Evolutionary conservation across 768 basidiomycete species (phyloP).

Genomic region (Dentipellis sp.): DNA sequence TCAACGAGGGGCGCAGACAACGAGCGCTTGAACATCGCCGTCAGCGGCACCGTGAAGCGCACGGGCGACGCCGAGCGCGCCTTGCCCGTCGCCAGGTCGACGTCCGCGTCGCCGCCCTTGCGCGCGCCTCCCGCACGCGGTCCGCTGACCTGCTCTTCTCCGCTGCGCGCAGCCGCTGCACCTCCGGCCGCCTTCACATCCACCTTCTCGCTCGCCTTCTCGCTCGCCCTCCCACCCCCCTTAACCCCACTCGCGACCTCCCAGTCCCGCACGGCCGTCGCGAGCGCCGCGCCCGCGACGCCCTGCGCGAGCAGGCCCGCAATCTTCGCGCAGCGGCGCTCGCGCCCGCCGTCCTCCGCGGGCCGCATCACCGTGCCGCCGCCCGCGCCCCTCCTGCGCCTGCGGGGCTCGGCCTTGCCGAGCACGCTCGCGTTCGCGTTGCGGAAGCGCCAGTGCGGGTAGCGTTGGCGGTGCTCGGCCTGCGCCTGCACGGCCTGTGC

Average conservation of each 20-base stretch:
- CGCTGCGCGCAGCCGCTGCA: neutral
- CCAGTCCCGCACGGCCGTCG: conserved; percentile 55
- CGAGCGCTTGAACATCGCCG: conserved; percentile 59
- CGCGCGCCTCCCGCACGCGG: neutral
- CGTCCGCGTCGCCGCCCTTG: neutral
- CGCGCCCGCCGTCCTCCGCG: conserved; percentile 34
- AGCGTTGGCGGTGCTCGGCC: conserved; percentile 61
- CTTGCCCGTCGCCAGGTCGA: conserved; percentile 1
- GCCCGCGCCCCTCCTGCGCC: conserved; percentile 1
- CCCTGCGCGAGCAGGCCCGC: conserved; percentile 58
- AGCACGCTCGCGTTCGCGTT: conserved; percentile 45
- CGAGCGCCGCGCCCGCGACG: conserved; percentile 54
- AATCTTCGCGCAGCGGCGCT: conserved; percentile 55
- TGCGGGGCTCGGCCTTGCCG: neutral
- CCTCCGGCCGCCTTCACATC: neutral
- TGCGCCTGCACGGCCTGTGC: conserved; percentile 62
- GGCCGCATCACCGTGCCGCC: conserved; percentile 30
- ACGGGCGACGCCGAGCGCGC: conserved; percentile 13
- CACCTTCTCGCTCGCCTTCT: conserved; percentile 3
- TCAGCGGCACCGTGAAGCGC: conserved; percentile 41
- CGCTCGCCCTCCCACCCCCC: conserved; percentile 19
- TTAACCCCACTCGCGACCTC: conserved; percentile 24
- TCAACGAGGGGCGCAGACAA: conserved; percentile 29
- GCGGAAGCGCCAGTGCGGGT: conserved; percentile 79
- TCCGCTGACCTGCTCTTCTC: conserved; percentile 1